Percentiles rank a stretch among this genome's conserved stretches.
Evolutionary conservation across 2,329 filamentous ascomycete species (phyloP).

Genomic region (Scortechinia acanthostroma): DNA sequence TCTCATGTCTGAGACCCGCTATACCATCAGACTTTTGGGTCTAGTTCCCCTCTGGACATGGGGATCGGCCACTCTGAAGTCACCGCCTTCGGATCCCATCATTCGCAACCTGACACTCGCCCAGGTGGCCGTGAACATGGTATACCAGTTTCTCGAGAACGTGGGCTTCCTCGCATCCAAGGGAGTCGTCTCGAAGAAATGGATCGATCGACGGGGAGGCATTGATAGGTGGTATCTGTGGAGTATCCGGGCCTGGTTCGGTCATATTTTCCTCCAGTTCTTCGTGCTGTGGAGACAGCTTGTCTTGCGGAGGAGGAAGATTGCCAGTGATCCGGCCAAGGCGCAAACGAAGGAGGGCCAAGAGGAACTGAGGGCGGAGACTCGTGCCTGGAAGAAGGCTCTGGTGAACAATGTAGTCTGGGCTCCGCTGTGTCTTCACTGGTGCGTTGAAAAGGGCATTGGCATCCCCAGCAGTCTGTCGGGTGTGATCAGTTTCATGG

Average conservation of each 20-base stretch:
- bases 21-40: slow-evolving; percentile 45
- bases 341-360: not conserved
- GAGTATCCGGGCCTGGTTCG: not conserved
- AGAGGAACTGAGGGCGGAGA: not conserved
- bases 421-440: not conserved
- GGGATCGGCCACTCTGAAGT: slow-evolving; percentile 22
- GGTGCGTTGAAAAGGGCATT: slow-evolving; percentile 1
- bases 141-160: slow-evolving; percentile 56
- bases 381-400: not conserved
- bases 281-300: not conserved
- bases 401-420: not conserved
- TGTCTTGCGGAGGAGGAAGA: not conserved
- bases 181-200: not conserved
- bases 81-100: slow-evolving; percentile 28
- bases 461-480: not conserved
- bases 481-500: not conserved
- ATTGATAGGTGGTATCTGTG: not conserved
- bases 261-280: slow-evolving; percentile 1
- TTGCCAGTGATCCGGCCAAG: not conserved
- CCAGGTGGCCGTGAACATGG: slow-evolving; percentile 39
- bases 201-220: not conserved
- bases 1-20: slow-evolving; percentile 37
- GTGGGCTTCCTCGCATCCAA: slow-evolving; percentile 39
- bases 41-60: slow-evolving; percentile 41
- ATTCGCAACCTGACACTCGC: slow-evolving; percentile 38